A percentile compares a stretch with the other conserved stretches of the same genome.
Evolutionary conservation across 495 filamentous ascomycete species (phyloP).

Genomic region (Penicillium bovifimosum): DNA sequence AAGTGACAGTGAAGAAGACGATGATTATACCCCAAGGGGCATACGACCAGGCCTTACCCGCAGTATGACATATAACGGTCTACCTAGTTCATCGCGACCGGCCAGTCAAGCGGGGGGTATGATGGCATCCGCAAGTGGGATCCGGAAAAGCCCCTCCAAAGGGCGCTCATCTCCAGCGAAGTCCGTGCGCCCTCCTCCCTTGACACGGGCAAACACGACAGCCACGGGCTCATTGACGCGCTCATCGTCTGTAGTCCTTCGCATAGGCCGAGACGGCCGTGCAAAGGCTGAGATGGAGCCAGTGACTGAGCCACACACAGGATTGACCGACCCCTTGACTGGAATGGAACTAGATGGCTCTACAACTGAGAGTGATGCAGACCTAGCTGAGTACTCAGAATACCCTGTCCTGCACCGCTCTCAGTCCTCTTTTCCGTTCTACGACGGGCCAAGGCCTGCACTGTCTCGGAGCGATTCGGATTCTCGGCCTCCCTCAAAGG

Average conservation of each 20-base stretch:
- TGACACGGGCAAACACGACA: constrained; percentile 30
- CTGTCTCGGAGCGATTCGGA: constrained; percentile 51
- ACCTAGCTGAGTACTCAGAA: constrained; percentile 61
- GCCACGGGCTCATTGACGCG: constrained; percentile 30
- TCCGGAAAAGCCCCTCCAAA: constrained; percentile 44
- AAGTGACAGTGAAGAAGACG: constrained; percentile 34
- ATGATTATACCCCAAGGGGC: constrained; percentile 37
- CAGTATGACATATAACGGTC: constrained; percentile 48
- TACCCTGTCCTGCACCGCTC: constrained; percentile 60
- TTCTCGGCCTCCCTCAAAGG: constrained; percentile 48
- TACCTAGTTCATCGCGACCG: constrained; percentile 27
- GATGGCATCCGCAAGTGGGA: constrained; percentile 34
- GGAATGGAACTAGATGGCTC: constrained; percentile 46
- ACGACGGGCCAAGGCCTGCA: constrained; percentile 43
- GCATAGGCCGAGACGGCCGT: constrained; percentile 64
- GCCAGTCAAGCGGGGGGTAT: constrained; percentile 25
- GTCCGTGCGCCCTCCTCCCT: constrained; percentile 23
- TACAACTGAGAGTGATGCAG: constrained; percentile 43
- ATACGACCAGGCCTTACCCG: constrained; percentile 53
- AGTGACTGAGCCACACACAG: constrained; percentile 40
- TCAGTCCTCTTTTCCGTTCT: constrained; percentile 56
- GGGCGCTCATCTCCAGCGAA: constrained; percentile 40
- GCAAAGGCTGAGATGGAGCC: constrained; percentile 66
- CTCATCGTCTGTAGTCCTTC: constrained; percentile 55
- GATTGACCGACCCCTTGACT: constrained; percentile 36